phyloP scores from a whole-genome alignment of 1,284 basidiomycete species.

The Melampsora allii-populina region DNA sequence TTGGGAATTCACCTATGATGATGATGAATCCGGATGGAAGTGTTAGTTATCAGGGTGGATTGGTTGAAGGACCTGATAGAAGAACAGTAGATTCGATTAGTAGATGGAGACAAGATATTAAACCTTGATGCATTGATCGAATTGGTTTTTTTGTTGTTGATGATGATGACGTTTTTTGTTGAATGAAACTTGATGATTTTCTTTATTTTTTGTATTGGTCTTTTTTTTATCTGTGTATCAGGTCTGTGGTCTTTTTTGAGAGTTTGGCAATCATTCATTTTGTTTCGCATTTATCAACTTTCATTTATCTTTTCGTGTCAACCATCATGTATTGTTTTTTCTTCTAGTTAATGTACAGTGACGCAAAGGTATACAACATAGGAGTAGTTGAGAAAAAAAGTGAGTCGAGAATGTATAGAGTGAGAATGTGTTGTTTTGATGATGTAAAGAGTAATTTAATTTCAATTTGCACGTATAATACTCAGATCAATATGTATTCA shows the following conservation, averaged over 20 bases:
- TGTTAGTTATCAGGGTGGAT: background rate
- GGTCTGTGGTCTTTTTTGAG: background rate
- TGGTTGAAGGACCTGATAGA: slow-evolving; percentile 2
- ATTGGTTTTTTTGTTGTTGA: too few relatives aligned
- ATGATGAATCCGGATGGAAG: slow-evolving; percentile 6
- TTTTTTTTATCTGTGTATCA: background rate
- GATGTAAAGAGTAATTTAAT: too few relatives aligned
- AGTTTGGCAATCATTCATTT: background rate
- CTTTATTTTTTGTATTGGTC: background rate
- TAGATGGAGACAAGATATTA: slow-evolving; percentile 16
- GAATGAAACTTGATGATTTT: too few relatives aligned
- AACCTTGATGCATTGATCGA: background rate
- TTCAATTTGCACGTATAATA: too few relatives aligned
- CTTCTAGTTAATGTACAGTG: background rate
- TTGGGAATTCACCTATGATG: background rate
- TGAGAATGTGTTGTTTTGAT: too few relatives aligned
- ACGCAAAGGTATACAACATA: too few relatives aligned
- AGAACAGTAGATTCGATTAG: slow-evolving; percentile 9
- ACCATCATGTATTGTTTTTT: background rate
- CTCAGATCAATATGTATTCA: too few relatives aligned
- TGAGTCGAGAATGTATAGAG: background rate
- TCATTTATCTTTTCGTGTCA: background rate
- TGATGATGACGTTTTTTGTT: too few relatives aligned
- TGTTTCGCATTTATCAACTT: background rate
- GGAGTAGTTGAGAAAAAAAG: too few relatives aligned